phyloP scores from a whole-genome alignment of 2,329 filamentous ascomycete species.

The Cladosporium austrohemisphaericum region DNA sequence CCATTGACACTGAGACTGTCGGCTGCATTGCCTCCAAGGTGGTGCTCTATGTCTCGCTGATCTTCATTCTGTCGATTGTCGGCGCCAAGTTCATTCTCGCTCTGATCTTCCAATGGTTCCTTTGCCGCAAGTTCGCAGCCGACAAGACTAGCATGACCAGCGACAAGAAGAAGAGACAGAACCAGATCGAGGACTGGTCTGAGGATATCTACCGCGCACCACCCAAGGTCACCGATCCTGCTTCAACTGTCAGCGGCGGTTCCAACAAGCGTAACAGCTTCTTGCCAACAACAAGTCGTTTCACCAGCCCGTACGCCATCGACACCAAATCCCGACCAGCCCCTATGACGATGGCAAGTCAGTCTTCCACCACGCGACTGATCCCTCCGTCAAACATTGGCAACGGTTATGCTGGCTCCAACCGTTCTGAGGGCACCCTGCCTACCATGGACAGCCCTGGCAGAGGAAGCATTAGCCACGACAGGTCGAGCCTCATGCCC shows the following conservation, averaged over 20 bases:
- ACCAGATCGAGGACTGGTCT: slow-evolving; percentile 96
- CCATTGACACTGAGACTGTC: slow-evolving; percentile 90
- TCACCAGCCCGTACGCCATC: slow-evolving; percentile 82
- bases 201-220: slow-evolving; percentile 95
- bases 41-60: slow-evolving; percentile 87
- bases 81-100: slow-evolving; percentile 82
- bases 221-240: slow-evolving; percentile 72
- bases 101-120: slow-evolving; percentile 92
- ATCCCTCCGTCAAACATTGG: slow-evolving; percentile 51
- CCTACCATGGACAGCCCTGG: slow-evolving; percentile 38
- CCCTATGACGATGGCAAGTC: slow-evolving; percentile 93
- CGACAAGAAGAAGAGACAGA: slow-evolving; percentile 77
- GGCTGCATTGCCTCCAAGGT: slow-evolving; percentile 97
- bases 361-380: slow-evolving; percentile 70
- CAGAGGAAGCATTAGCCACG: slow-evolving; percentile 20
- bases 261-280: slow-evolving; percentile 81
- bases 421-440: slow-evolving; percentile 56
- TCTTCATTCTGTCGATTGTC: slow-evolving; percentile 89
- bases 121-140: slow-evolving; percentile 80
- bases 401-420: slow-evolving; percentile 64
- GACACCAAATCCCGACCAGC: slow-evolving; percentile 57
- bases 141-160: slow-evolving; percentile 78
- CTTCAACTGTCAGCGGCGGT: slow-evolving; percentile 61
- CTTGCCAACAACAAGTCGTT: slow-evolving; percentile 88
- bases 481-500: slow-evolving; percentile 19